phyloP scores from a whole-genome alignment of 2,329 filamentous ascomycete species.

The Colletotrichum tamarilloi region DNA sequence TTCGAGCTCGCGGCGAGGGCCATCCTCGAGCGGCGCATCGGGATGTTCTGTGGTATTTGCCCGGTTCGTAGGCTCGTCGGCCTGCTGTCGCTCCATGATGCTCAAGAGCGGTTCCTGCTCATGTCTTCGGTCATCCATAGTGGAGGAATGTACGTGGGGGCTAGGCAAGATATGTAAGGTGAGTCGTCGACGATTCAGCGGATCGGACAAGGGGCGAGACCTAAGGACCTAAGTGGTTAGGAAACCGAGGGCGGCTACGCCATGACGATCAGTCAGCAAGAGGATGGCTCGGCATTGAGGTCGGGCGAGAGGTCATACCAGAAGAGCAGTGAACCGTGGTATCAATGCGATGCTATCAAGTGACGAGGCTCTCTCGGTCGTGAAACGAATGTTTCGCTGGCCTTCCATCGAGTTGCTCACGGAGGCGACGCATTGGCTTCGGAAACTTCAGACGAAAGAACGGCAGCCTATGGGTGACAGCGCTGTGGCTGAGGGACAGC shows the following conservation, averaged over 20 bases:
- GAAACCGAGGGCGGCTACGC: conserved; percentile 33
- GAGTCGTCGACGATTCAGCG: conserved; percentile 9
- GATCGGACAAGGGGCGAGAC: conserved; percentile 23
- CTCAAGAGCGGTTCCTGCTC: conserved; percentile 54
- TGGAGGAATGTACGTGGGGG: conserved; percentile 12
- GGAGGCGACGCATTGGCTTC: conserved; percentile 24
- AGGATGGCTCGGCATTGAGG: conserved; percentile 29
- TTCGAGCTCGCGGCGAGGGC: conserved; percentile 57
- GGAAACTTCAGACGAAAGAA: conserved; percentile 27
- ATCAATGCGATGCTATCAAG: conserved; percentile 34
- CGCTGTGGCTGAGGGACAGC: conserved; percentile 12
- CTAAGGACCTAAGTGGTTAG: conserved; percentile 24
- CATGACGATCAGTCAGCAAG: conserved; percentile 36
- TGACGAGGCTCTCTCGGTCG: conserved; percentile 24
- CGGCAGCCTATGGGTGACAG: conserved; percentile 15
- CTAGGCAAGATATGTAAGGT: conserved; percentile 31
- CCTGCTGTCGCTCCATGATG: conserved; percentile 45
- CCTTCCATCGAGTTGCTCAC: conserved; percentile 14
- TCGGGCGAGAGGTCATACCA: conserved; percentile 24
- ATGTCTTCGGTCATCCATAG: conserved; percentile 46
- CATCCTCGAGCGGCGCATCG: conserved; percentile 53
- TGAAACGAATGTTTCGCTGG: conserved; percentile 33
- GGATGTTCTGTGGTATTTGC: conserved; percentile 46
- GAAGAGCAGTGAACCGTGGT: conserved; percentile 9
- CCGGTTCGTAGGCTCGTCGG: conserved; percentile 36